A percentile compares a stretch with the other conserved stretches of the same genome.
Conservation (phyloP, 768 basidiomycete genomes). For the Coprinopsis marcescibilis region DNA sequence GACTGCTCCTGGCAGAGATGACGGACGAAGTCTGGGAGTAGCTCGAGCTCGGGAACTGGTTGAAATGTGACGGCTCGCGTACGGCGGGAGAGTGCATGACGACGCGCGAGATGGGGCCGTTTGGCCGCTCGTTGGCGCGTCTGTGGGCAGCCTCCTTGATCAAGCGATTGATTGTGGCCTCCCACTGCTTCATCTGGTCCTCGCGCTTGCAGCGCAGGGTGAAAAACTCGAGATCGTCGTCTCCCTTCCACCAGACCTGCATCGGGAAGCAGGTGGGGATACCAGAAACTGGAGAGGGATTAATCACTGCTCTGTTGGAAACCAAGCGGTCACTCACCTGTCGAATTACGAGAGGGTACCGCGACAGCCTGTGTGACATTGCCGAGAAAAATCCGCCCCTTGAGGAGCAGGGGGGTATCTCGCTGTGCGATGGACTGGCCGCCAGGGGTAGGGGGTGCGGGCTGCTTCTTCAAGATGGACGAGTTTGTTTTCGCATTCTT, state of each 20-base stretch:
- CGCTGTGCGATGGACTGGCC: conserved; percentile 56
- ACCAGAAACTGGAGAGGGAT: conserved; percentile 29
- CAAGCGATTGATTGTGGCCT: conserved; percentile 79
- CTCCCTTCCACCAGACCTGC: conserved; percentile 92
- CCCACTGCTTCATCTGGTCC: conserved; percentile 92
- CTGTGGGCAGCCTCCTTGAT: conserved; percentile 73
- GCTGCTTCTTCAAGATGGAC: conserved; percentile 83
- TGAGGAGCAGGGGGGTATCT: conserved; percentile 78
- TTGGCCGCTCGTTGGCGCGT: conserved; percentile 54
- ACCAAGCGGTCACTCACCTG: conserved; percentile 41
- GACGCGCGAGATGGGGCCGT: conserved; percentile 43
- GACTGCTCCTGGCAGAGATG: too few relatives aligned
- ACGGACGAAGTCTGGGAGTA: too few relatives aligned
- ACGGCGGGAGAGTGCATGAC: conserved; percentile 15
- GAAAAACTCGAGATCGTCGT: conserved; percentile 90
- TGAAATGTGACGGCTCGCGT: conserved; percentile 7
- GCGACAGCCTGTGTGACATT: conserved; percentile 85
- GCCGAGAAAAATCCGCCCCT: conserved; percentile 95
- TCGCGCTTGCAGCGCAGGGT: conserved; percentile 89
- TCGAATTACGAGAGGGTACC: conserved; percentile 47
- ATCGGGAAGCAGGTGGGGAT: conserved; percentile 65
- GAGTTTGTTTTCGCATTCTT: conserved; percentile 82
- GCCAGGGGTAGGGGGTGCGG: conserved; percentile 38
- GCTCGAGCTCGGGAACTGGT: not conserved
- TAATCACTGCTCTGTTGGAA: conserved; percentile 2